These are phyloP conservation scores for Paraurostyla sp. DNA, from an alignment of 73 alveolate species.

Conservation along the genomic window DNA sequence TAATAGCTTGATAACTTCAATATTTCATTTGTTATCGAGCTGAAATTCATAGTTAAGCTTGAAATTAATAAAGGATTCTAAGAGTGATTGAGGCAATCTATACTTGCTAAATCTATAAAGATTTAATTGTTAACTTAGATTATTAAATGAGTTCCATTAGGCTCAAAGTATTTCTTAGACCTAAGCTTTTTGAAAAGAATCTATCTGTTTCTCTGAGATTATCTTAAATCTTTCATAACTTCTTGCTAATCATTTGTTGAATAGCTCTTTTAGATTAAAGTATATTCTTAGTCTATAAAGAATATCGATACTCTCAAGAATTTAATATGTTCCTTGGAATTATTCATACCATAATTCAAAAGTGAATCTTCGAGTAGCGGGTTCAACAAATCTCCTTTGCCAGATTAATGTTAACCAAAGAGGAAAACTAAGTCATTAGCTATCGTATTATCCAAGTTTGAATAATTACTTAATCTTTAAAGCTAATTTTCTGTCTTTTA, in stretches of 20 bases:
- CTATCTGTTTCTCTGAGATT: not conserved
- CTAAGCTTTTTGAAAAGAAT: not conserved
- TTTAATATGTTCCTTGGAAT: not conserved
- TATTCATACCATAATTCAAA: not conserved
- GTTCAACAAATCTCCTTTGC: not conserved
- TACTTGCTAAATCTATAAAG: slow-evolving; percentile 32
- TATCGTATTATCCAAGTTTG: not conserved
- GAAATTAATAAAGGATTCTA: not conserved
- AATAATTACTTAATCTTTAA: not conserved
- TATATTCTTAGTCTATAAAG: not conserved
- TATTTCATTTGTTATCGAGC: slow-evolving; percentile 20
- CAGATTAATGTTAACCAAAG: not conserved
- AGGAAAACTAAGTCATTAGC: not conserved
- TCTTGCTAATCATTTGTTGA: not conserved
- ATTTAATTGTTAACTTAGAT: slow-evolving; percentile 6
- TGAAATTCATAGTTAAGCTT: slow-evolving; percentile 18
- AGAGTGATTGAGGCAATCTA: slow-evolving; percentile 4
- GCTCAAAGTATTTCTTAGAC: not conserved
- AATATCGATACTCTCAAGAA: slow-evolving; percentile 15
- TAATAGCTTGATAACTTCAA: slow-evolving; percentile 11
- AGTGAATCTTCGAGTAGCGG: not conserved
- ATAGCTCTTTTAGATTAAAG: not conserved
- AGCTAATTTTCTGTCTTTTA: not conserved
- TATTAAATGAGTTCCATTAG: not conserved
- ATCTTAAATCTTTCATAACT: not conserved